Percentiles rank a stretch among this genome's conserved stretches.
phyloP scores from a whole-genome alignment of 768 basidiomycete species.

The Kwoniella mangroviensis region DNA sequence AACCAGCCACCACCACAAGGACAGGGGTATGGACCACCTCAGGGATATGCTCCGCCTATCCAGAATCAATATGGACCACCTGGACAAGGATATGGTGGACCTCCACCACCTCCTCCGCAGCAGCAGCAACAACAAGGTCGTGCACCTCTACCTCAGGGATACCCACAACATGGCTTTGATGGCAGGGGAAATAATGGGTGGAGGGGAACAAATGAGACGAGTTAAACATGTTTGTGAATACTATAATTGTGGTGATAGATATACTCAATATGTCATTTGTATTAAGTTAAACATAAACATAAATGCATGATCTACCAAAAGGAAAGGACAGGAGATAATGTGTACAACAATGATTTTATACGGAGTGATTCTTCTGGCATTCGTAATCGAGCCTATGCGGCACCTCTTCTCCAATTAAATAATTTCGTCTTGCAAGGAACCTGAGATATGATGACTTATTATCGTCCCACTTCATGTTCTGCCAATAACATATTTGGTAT shows the following conservation, averaged over 20 bases:
- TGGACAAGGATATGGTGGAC: slow-evolving; percentile 28
- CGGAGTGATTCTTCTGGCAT: background rate
- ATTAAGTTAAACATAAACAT: background rate
- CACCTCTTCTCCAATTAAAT: background rate
- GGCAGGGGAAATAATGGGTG: slow-evolving; percentile 17
- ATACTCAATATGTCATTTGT: background rate
- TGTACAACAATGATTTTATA: background rate
- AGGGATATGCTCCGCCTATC: slow-evolving; percentile 9
- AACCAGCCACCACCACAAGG: background rate
- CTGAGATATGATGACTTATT: too few species aligned
- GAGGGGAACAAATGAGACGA: background rate
- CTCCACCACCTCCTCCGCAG: slow-evolving; percentile 1
- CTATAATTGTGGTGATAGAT: too few species aligned
- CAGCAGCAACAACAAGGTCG: background rate
- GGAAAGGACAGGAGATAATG: background rate
- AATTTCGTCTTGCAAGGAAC: too few species aligned
- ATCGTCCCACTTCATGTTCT: slow-evolving; percentile 73
- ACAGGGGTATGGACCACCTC: slow-evolving; percentile 15
- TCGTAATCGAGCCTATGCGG: too few species aligned
- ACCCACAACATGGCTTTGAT: slow-evolving; percentile 11
- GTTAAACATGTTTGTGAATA: too few species aligned
- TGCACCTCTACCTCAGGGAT: slow-evolving; percentile 15
- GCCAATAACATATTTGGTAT: slow-evolving; percentile 98
- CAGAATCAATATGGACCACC: background rate
- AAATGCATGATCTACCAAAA: slow-evolving; percentile 4